These are phyloP conservation scores for Pythium biforme DNA, from an alignment of 352 stramenopile species.

Conservation along the genomic window DNA sequence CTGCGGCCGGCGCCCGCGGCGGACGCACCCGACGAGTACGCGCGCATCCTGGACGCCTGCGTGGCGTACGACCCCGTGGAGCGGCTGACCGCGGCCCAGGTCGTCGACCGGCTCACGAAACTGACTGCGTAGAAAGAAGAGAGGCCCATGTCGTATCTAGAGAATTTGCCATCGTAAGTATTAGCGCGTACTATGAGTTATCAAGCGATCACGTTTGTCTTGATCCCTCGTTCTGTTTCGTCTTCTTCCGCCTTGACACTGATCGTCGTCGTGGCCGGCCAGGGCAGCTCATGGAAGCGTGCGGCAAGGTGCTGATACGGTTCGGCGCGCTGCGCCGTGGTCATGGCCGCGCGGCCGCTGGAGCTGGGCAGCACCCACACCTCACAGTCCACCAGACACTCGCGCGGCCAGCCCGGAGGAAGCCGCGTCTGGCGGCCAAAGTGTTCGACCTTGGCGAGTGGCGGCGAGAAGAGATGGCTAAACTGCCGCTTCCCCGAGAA, in stretches of 20 bases:
- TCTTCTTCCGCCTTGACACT: constrained; percentile 7
- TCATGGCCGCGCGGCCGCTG: constrained; percentile 82
- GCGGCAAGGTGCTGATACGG: constrained; percentile 73
- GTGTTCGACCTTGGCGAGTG: constrained; percentile 58
- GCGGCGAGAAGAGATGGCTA: constrained; percentile 75
- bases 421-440: constrained; percentile 58
- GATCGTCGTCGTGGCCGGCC: constrained; percentile 16
- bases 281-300: constrained; percentile 58
- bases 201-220: not conserved
- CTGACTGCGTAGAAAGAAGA: not conserved
- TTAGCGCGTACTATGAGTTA: constrained; percentile 9
- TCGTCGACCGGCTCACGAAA: constrained; percentile 31
- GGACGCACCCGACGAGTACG: constrained; percentile 47
- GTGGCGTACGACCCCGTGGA: constrained; percentile 46
- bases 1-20: constrained; percentile 41
- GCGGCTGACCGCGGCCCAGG: constrained; percentile 42
- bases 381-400: constrained; percentile 57
- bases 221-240: too few relatives aligned
- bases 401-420: constrained; percentile 65
- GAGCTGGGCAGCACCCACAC: constrained; percentile 85
- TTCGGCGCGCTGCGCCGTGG: constrained; percentile 56
- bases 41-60: constrained; percentile 40
- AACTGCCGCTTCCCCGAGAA: constrained; percentile 89
- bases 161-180: not conserved
- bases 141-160: too few relatives aligned